Evolutionary conservation across 257 asterid genomes (phyloP).

Genomic region (Agastache rugosa): DNA sequence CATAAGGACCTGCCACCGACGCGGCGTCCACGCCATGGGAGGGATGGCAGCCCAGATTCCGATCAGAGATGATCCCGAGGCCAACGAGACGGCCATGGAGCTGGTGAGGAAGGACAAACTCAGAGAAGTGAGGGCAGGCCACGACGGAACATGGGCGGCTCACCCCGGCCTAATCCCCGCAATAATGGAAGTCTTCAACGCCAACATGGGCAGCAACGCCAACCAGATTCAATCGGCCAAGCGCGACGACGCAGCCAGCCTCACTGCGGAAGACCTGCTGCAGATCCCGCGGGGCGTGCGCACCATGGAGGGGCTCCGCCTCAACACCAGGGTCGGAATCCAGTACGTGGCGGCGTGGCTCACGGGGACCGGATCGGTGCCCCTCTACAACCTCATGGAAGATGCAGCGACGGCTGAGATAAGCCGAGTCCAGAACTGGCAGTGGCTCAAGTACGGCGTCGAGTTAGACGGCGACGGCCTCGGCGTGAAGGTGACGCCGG

Average conservation of each 20-base stretch:
- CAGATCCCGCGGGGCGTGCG: constrained; percentile 75
- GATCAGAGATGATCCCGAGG: constrained; percentile 73
- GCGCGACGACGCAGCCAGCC: constrained; percentile 62
- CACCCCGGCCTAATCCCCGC: constrained; percentile 94
- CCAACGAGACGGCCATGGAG: constrained; percentile 88
- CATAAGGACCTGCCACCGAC: constrained; percentile 83
- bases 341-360: constrained; percentile 95
- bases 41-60: constrained; percentile 99
- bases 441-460: constrained; percentile 80
- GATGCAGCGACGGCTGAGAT: constrained; percentile 99
- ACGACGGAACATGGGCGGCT: constrained; percentile 99
- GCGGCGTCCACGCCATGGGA: constrained; percentile 97
- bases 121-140: constrained; percentile 91
- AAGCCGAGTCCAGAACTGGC: constrained; percentile 98
- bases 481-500: constrained; percentile 71
- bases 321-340: constrained; percentile 89
- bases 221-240: constrained; percentile 70
- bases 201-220: constrained; percentile 56
- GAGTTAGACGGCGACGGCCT: constrained; percentile 88
- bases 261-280: constrained; percentile 73
- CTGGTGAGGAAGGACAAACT: constrained; percentile 76
- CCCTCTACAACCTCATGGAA: constrained; percentile 96
- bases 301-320: constrained; percentile 91
- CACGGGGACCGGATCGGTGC: constrained; percentile 85
- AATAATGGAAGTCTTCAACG: constrained; percentile 67